phyloP scores from a whole-genome alignment of 129 eudicot genomes.

The carrot (Daucus carota) region DNA sequence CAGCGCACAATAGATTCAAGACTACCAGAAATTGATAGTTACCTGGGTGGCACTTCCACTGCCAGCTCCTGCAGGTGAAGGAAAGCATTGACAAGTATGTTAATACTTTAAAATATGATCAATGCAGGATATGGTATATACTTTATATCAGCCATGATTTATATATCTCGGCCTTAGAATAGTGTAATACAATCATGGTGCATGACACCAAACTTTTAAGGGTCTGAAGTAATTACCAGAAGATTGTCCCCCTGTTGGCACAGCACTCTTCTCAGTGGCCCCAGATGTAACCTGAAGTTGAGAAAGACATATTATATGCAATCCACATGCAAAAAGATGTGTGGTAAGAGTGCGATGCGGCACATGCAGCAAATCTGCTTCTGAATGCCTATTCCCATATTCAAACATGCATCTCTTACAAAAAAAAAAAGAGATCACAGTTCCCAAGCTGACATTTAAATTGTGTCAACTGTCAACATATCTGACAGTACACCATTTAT shows the following conservation, averaged over 20 bases:
- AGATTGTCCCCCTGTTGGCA: constrained; percentile 46
- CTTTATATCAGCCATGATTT: neutral
- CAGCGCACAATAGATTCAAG: neutral
- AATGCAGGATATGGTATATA: neutral
- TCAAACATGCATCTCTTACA: neutral
- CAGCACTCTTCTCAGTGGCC: constrained; percentile 26
- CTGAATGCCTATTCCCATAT: neutral
- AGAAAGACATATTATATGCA: constrained; percentile 4
- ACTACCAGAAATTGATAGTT: neutral
- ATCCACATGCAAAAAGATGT: neutral
- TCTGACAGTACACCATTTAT: neutral
- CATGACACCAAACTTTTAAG: neutral
- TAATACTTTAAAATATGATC: neutral
- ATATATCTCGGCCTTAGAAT: neutral
- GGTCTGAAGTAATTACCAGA: constrained; percentile 42
- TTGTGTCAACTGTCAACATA: neutral
- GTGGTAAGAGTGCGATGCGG: neutral
- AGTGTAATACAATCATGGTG: constrained; percentile 11
- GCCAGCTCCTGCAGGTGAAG: constrained; percentile 34
- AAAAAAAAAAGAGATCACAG: neutral
- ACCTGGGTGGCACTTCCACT: constrained; percentile 34
- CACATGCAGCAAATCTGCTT: neutral
- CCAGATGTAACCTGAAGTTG: constrained; percentile 60
- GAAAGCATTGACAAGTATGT: neutral
- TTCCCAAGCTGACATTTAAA: neutral